Percentiles rank a stretch among this genome's conserved stretches.
Evolutionary conservation across 1,139 yeast genomes (phyloP).

Genomic region (Torulaspora globosa): DNA sequence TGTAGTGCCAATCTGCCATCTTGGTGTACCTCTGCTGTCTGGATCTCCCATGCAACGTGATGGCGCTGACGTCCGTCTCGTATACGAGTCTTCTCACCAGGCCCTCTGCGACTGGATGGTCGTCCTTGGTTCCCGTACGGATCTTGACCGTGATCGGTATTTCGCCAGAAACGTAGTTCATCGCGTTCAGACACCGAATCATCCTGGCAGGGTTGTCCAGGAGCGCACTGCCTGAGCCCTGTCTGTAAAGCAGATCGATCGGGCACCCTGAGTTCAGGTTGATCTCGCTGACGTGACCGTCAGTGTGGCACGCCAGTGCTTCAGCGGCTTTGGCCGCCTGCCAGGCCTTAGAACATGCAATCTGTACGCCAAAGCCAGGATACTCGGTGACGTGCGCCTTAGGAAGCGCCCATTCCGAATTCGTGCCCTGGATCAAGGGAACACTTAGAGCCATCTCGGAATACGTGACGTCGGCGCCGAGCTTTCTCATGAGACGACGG

Average conservation of each 20-base stretch:
- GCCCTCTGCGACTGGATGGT: constrained; percentile 77
- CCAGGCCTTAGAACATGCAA: constrained; percentile 90
- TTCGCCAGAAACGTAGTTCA: constrained; percentile 85
- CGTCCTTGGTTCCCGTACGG: constrained; percentile 86
- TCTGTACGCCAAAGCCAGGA: constrained; percentile 91
- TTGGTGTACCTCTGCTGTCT: constrained; percentile 91
- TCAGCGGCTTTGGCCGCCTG: constrained; percentile 91
- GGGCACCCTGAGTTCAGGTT: constrained; percentile 97
- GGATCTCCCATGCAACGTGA: constrained; percentile 93
- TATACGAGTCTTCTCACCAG: constrained; percentile 65
- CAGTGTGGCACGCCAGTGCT: constrained; percentile 44
- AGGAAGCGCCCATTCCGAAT: constrained; percentile 96
- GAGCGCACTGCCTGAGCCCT: constrained; percentile 94
- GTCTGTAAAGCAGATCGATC: constrained; percentile 81
- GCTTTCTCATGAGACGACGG: constrained; percentile 82
- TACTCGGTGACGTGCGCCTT: constrained; percentile 78
- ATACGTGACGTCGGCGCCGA: constrained; percentile 92
- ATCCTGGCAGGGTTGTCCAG: constrained; percentile 85
- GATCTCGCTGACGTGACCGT: constrained; percentile 56
- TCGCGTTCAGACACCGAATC: constrained; percentile 73
- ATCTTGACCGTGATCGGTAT: constrained; percentile 88
- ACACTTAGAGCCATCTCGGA: constrained; percentile 87
- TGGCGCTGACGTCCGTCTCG: constrained; percentile 83
- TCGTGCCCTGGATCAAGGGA: constrained; percentile 83
- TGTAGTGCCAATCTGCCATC: constrained; percentile 90